Conservation (phyloP, 768 basidiomycete genomes). For the Mycena galericulata region DNA sequence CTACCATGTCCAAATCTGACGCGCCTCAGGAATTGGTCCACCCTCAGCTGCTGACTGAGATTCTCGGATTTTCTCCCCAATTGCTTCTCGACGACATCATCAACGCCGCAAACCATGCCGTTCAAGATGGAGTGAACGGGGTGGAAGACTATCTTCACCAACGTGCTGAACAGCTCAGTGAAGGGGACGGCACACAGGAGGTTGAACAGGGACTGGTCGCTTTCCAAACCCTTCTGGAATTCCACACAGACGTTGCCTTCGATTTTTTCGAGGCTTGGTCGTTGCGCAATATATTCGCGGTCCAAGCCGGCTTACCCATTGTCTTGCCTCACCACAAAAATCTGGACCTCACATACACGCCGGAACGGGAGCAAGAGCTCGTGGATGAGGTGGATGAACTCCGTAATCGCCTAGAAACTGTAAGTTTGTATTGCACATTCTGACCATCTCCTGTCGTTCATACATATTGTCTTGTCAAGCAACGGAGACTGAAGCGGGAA, state of each 20-base stretch:
- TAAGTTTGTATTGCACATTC: constrained; percentile 40
- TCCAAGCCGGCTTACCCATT: constrained; percentile 75
- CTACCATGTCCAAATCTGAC: constrained; percentile 21
- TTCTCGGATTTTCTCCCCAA: constrained; percentile 88
- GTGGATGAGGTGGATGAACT: constrained; percentile 77
- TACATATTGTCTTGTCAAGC: constrained; percentile 51
- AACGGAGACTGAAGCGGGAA: constrained; percentile 72
- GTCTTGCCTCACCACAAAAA: constrained; percentile 83
- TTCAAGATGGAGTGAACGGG: constrained; percentile 81
- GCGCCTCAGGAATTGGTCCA: constrained; percentile 40
- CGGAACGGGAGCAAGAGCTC: constrained; percentile 70
- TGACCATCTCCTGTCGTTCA: constrained; percentile 17
- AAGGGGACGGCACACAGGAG: constrained; percentile 74
- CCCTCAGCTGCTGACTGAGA: constrained; percentile 72
- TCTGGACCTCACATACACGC: constrained; percentile 70
- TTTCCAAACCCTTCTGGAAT: constrained; percentile 90
- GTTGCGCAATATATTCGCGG: constrained; percentile 86
- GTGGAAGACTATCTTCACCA: constrained; percentile 82
- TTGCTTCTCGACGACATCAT: constrained; percentile 89
- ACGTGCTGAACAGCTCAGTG: constrained; percentile 58
- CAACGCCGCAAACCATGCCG: constrained; percentile 83
- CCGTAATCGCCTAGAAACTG: constrained; percentile 74
- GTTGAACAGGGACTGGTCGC: constrained; percentile 85
- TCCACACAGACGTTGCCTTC: constrained; percentile 90
- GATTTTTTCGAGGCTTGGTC: constrained; percentile 95